These are phyloP conservation scores for Chrysanthemum lavandulifolium DNA, from an alignment of 129 eudicot species.

Conservation along the genomic window DNA sequence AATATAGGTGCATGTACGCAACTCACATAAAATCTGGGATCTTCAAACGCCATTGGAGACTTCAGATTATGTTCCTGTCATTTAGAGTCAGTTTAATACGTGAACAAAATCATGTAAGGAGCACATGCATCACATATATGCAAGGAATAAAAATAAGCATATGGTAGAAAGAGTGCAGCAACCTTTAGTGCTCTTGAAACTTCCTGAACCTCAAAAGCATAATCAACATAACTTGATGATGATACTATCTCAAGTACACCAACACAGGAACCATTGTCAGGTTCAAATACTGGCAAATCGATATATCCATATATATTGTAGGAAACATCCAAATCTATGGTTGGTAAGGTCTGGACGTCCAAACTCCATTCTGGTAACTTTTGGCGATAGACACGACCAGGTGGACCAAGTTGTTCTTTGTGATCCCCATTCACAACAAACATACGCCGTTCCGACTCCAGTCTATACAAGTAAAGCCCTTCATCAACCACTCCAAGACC, in stretches of 20 bases:
- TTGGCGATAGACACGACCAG: conserved; percentile 19
- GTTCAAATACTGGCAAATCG: not conserved
- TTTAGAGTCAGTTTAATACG: not conserved
- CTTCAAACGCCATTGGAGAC: conserved; percentile 14
- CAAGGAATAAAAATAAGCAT: not conserved
- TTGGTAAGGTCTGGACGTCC: not conserved
- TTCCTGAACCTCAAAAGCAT: conserved; percentile 13
- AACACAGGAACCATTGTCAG: conserved; percentile 2
- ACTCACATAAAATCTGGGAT: conserved; percentile 1
- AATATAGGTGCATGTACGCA: not conserved
- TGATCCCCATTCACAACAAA: conserved; percentile 11
- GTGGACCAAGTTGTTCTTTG: conserved; percentile 10
- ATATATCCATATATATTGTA: conserved; percentile 14
- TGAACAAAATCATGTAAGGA: not conserved
- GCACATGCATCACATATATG: not conserved
- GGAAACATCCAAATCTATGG: conserved; percentile 9
- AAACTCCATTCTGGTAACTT: conserved; percentile 20
- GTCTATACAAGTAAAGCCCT: conserved; percentile 16
- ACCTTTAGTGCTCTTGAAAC: conserved; percentile 16
- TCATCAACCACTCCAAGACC: conserved; percentile 18
- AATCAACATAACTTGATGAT: conserved; percentile 14
- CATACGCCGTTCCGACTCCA: conserved; percentile 4
- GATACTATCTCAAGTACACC: conserved; percentile 13
- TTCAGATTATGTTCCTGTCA: conserved; percentile 11
- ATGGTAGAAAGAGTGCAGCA: not conserved